Conservation (phyloP, 805 yeast species). For the Wickerhamomyces sydowiorum region DNA sequence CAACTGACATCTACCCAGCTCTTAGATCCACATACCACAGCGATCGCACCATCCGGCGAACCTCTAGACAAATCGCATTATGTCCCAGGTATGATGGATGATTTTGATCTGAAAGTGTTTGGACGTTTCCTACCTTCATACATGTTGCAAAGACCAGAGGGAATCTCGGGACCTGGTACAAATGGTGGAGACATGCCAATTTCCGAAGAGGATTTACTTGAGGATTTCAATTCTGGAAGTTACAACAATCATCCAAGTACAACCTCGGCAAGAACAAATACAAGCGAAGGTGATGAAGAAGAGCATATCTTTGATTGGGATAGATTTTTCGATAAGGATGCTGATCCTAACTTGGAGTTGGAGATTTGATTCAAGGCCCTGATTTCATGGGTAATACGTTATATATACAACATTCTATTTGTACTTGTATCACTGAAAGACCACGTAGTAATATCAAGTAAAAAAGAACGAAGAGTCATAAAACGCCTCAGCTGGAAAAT, state of each 20-base stretch:
- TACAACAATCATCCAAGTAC: neutral
- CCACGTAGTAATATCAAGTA: too few species aligned
- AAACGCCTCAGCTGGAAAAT: too few species aligned
- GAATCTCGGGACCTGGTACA: neutral
- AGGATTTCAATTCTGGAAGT: neutral
- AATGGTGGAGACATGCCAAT: neutral
- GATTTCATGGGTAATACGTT: too few species aligned
- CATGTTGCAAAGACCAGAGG: constrained; percentile 39
- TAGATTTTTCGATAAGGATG: constrained; percentile 20
- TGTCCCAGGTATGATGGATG: constrained; percentile 75
- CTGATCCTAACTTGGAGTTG: constrained; percentile 7
- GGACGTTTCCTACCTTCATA: constrained; percentile 79
- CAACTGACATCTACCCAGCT: neutral
- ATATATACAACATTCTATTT: too few species aligned
- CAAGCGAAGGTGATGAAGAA: constrained; percentile 10
- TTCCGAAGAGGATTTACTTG: neutral
- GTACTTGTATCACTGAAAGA: too few species aligned
- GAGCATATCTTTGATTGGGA: constrained; percentile 22
- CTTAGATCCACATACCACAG: neutral
- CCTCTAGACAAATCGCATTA: constrained; percentile 23
- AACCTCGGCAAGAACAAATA: constrained; percentile 5
- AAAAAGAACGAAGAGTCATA: too few species aligned
- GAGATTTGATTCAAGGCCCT: neutral
- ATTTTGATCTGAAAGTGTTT: constrained; percentile 74
- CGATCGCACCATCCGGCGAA: neutral